These are phyloP conservation scores for Botrytis pseudocinerea DNA, from an alignment of 2,329 filamentous ascomycete species.

Conservation along the genomic window DNA sequence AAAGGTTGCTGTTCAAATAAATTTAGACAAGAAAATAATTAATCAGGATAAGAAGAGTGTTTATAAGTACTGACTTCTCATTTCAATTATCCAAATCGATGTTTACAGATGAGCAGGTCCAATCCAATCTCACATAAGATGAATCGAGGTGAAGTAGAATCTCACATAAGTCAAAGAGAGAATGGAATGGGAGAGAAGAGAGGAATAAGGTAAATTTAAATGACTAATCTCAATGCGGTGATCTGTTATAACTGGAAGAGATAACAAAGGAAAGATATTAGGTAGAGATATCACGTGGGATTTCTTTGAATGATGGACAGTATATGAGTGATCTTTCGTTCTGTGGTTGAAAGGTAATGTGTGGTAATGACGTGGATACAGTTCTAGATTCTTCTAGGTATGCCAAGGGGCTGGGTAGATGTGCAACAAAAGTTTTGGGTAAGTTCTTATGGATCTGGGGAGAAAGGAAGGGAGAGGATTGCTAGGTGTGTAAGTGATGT, in stretches of 20 bases:
- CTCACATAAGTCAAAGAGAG: background rate
- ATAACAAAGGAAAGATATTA: background rate
- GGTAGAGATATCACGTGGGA: background rate
- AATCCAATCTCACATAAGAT: background rate
- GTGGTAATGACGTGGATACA: background rate
- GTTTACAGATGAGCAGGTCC: background rate
- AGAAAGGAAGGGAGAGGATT: background rate
- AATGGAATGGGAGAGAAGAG: no score
- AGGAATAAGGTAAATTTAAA: background rate
- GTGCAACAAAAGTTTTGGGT: background rate
- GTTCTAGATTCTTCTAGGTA: slow-evolving; percentile 1
- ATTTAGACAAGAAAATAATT: accelerated
- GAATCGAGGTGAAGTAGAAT: background rate
- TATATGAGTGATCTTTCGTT: background rate
- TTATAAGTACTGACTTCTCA: background rate
- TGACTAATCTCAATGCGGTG: background rate
- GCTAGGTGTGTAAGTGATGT: background rate
- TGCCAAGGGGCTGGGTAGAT: slow-evolving; percentile 1
- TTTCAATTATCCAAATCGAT: background rate
- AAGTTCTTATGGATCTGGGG: accelerated
- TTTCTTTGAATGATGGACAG: background rate
- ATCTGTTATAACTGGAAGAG: background rate
- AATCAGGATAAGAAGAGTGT: background rate
- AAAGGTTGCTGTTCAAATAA: background rate
- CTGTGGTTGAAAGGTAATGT: background rate